Base-by-base conservation (phyloP, 2,329 filamentous ascomycete genomes). In the Coniochaeta sp. region DNA sequence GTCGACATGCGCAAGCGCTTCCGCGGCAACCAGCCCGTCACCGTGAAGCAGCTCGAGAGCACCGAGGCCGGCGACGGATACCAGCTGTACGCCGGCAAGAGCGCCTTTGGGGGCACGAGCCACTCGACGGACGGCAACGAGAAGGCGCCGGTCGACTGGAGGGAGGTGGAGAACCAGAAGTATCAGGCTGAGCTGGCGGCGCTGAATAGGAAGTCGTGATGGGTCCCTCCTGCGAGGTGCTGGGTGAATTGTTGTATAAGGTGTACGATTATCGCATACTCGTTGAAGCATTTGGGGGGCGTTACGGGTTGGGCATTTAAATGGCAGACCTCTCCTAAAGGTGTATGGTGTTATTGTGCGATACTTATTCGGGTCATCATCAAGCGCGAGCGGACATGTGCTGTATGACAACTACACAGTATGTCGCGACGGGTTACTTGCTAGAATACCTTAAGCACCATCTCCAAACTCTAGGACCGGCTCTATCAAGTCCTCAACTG, bases 1-100 rank as follows among this genome's bases (percentile, higher is more conserved):
- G 89, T 98, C 67, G 95, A 99, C 74, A 99, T 99, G 95, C 90
- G 95, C 73, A 98, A 98, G 79, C 89, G 95, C 36, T 98, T 99
- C 77, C 86, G 95, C 60, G 95, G 95, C 61, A 98, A 98, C 78
- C 86, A 91, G 73, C 92, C 95, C 59, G 87, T 96, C 65, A 81
- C 85, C 26, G 84, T 89, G 65, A 80, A 78, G 69, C 76, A 80
- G 62, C 77, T 86, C 67, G 81, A 86, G 70, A 81, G 88, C 65
- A 74, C 84, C 60, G 87, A 90, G 66, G 77, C 78, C 28, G 80
- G 79, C 63, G 76, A 79, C 59, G 82, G 83, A 4, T 84, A 87
- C 70, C 88, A 95, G 77, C 74, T 96, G 66, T 96, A 96, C 73
- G 90, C 87, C 17, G 91, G 91, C 34, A 86, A 85, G 70, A 81